Percentiles rank a stretch among this genome's conserved stretches.
Evolutionary conservation across 2,329 filamentous ascomycete genomes (phyloP).

Genomic region (Coleophoma eucalyptorum): DNA sequence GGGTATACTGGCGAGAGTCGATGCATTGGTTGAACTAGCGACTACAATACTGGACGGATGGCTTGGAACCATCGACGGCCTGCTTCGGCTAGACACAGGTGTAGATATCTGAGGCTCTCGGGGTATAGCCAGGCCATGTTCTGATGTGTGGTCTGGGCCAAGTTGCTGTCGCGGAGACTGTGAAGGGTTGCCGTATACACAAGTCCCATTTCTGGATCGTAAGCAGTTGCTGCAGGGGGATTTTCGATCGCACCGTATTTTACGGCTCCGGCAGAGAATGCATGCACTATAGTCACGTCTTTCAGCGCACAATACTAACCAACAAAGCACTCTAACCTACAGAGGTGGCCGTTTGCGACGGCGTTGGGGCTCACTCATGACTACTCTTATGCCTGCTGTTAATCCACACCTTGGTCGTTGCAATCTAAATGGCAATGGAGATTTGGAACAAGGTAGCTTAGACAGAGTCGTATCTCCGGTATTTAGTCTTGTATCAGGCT

Average conservation of each 20-base stretch:
- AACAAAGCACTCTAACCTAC: constrained; percentile 29
- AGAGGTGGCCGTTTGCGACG: constrained; percentile 38
- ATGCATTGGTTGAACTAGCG: constrained; percentile 5
- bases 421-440: too few species aligned
- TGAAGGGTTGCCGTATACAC: constrained; percentile 40
- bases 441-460: too few species aligned
- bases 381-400: constrained; percentile 1
- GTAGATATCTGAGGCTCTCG: not conserved
- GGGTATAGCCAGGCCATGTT: not conserved
- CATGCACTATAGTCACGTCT: constrained; percentile 45
- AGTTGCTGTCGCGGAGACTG: constrained; percentile 11
- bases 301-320: constrained; percentile 7
- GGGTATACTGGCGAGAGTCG: constrained; percentile 18
- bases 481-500: not conserved
- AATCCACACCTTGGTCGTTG: not conserved
- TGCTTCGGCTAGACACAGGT: too few species aligned
- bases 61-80: not conserved
- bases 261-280: constrained; percentile 53
- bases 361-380: constrained; percentile 25
- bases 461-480: not conserved
- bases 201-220: constrained; percentile 48
- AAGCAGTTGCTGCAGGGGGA: constrained; percentile 56
- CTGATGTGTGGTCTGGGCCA: constrained; percentile 9
- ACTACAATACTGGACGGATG: not conserved
- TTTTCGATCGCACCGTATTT: constrained; percentile 58